These are phyloP conservation scores for Pseudocercospora ulei DNA, from an alignment of 2,329 filamentous ascomycete genomes.

Conservation along the genomic window DNA sequence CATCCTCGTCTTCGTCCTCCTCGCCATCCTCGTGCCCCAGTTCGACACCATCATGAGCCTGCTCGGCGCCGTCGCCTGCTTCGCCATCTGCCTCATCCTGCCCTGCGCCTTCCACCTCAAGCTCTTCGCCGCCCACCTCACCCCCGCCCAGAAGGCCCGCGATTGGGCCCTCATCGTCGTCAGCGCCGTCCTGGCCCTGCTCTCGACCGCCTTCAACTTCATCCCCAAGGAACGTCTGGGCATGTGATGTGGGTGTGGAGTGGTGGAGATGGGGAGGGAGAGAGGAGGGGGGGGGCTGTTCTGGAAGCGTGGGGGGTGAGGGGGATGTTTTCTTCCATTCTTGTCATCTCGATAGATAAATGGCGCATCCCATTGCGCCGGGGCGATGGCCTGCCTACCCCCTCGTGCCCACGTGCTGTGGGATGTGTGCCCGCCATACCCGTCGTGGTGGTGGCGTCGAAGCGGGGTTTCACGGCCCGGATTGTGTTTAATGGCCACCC, in stretches of 20 bases:
- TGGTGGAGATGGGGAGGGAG: not conserved
- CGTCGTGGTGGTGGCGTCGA: no score
- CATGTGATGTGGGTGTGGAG: conserved; percentile 9
- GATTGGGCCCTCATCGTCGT: conserved; percentile 61
- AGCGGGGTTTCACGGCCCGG: no score
- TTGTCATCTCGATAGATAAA: conserved; percentile 14
- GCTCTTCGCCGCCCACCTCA: conserved; percentile 68
- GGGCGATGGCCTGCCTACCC: conserved; percentile 42
- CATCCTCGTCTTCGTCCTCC: conserved; percentile 61
- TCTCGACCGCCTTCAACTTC: conserved; percentile 82
- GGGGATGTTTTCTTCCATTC: not conserved
- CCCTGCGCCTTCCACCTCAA: conserved; percentile 84
- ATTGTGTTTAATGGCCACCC: no score
- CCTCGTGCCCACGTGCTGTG: no score
- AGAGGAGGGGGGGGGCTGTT: not conserved
- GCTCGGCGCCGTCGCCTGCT: conserved; percentile 81
- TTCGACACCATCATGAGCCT: conserved; percentile 90
- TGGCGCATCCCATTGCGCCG: conserved; percentile 28
- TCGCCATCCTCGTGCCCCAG: conserved; percentile 63
- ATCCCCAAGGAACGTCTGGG: conserved; percentile 67
- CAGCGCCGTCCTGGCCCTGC: conserved; percentile 58
- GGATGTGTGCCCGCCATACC: no score
- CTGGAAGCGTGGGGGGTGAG: not conserved
- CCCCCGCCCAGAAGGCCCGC: conserved; percentile 51
- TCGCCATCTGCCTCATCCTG: conserved; percentile 86